These are phyloP conservation scores for Nothophaeocryptopus gaeumannii DNA, from an alignment of 2,329 filamentous ascomycete species.

Conservation along the genomic window DNA sequence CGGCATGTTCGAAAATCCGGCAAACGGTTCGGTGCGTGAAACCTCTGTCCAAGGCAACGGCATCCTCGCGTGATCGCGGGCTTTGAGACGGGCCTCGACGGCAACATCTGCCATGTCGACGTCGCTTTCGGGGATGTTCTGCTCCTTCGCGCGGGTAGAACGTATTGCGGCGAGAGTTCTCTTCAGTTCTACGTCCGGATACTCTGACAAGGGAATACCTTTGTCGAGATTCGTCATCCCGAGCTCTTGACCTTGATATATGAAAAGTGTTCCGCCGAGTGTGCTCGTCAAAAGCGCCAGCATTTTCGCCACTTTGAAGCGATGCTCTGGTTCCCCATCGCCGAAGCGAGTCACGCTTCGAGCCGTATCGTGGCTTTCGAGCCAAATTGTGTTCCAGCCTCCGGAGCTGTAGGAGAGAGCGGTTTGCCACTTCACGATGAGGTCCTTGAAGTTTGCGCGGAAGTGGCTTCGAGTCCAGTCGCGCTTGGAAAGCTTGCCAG, in stretches of 20 bases:
- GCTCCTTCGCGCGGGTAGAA: background rate
- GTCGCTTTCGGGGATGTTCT: background rate
- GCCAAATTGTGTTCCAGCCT: constrained; percentile 63
- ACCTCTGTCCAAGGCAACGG: constrained; percentile 15
- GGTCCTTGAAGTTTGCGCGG: constrained; percentile 46
- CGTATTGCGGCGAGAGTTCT: background rate
- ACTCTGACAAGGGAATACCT: constrained; percentile 58
- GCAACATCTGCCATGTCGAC: constrained; percentile 41
- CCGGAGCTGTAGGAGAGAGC: constrained; percentile 56
- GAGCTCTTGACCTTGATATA: constrained; percentile 67
- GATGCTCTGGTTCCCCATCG: constrained; percentile 41
- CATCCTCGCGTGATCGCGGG: constrained; percentile 64
- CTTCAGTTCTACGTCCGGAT: constrained; percentile 61
- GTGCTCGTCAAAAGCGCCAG: constrained; percentile 56
- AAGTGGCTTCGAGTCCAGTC: constrained; percentile 45
- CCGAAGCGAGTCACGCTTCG: constrained; percentile 57
- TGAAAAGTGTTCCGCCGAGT: constrained; percentile 60
- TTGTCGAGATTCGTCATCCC: constrained; percentile 61
- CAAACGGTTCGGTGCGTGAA: constrained; percentile 42
- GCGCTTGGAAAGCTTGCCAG: constrained; percentile 47
- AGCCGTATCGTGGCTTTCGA: constrained; percentile 65
- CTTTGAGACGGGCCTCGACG: constrained; percentile 55
- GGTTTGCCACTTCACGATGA: constrained; percentile 57
- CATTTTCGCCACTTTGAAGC: constrained; percentile 55
- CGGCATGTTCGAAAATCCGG: constrained; percentile 53